Evolutionary conservation across 1,284 basidiomycete species (phyloP).

Genomic region (Takashimella tepidaria): DNA sequence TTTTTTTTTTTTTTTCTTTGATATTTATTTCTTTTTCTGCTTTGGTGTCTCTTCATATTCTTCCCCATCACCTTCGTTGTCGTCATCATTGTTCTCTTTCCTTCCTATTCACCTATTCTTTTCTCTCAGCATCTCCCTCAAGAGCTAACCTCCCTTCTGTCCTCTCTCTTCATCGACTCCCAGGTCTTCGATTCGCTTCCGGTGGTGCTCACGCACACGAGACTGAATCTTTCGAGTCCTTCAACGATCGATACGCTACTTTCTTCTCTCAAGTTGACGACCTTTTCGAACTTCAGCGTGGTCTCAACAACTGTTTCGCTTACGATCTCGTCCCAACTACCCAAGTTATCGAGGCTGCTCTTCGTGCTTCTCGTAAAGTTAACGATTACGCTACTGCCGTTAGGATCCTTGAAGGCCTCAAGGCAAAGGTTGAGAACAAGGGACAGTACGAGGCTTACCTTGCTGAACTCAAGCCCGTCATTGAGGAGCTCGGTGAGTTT

Average conservation of each 20-base stretch:
- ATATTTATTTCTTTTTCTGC: too few species aligned
- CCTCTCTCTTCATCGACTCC: constrained; percentile 1
- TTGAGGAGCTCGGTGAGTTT: constrained; percentile 86
- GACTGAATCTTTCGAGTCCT: constrained; percentile 88
- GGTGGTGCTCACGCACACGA: constrained; percentile 54
- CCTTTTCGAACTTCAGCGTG: constrained; percentile 95
- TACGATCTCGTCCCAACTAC: constrained; percentile 95
- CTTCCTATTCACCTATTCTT: neutral
- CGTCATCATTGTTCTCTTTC: neutral
- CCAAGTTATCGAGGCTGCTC: constrained; percentile 80
- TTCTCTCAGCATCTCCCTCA: neutral
- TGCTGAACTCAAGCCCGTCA: constrained; percentile 74
- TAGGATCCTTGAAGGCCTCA: constrained; percentile 85
- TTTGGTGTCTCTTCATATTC: neutral
- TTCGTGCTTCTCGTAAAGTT: constrained; percentile 83
- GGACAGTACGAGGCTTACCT: constrained; percentile 86
- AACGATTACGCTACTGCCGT: constrained; percentile 97
- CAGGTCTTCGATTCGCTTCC: constrained; percentile 21
- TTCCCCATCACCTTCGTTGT: neutral
- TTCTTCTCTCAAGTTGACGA: constrained; percentile 93
- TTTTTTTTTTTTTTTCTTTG: too few species aligned
- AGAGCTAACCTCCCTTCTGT: neutral
- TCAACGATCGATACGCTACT: constrained; percentile 85
- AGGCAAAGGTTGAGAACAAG: constrained; percentile 93
- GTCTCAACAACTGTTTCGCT: constrained; percentile 98